Percentiles rank a stretch among this genome's conserved stretches.
Evolutionary conservation across 73 alveolate species (phyloP).

Genomic region (Stentor roeselii): DNA sequence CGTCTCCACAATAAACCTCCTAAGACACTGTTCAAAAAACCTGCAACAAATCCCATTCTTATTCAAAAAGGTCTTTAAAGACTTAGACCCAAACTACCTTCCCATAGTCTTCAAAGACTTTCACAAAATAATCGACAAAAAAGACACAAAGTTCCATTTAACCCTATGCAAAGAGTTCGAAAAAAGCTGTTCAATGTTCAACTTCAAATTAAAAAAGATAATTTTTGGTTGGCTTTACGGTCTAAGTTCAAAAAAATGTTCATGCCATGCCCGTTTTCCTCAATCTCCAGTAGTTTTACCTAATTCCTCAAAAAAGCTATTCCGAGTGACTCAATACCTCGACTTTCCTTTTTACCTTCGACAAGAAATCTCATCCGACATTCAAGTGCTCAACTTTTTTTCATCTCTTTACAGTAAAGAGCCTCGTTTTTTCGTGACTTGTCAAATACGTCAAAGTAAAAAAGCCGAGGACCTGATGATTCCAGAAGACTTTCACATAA

Average conservation of each 20-base stretch:
- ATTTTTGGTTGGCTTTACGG: constrained; percentile 21
- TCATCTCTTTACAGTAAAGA: neutral
- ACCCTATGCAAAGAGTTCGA: neutral
- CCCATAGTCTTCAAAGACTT: neutral
- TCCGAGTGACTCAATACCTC: neutral
- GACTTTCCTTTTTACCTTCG: neutral
- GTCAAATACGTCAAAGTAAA: neutral
- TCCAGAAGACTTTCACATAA: neutral
- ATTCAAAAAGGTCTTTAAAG: neutral
- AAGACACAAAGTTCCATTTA: neutral
- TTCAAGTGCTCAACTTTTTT: neutral
- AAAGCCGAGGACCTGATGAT: neutral
- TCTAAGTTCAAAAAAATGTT: neutral
- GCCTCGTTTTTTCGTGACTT: neutral
- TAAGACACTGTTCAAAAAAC: neutral
- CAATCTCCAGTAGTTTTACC: neutral
- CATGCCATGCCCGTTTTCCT: neutral
- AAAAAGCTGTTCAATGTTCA: neutral
- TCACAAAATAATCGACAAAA: neutral
- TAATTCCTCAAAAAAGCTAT: neutral
- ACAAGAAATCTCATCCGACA: neutral
- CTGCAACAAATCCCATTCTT: neutral
- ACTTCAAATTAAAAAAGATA: neutral
- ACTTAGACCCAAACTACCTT: neutral
- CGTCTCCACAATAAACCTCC: neutral